A percentile compares a stretch with the other conserved stretches of the same genome.
Conservation (phyloP, 2,329 filamentous ascomycete genomes). For the Cercospora janseana region DNA sequence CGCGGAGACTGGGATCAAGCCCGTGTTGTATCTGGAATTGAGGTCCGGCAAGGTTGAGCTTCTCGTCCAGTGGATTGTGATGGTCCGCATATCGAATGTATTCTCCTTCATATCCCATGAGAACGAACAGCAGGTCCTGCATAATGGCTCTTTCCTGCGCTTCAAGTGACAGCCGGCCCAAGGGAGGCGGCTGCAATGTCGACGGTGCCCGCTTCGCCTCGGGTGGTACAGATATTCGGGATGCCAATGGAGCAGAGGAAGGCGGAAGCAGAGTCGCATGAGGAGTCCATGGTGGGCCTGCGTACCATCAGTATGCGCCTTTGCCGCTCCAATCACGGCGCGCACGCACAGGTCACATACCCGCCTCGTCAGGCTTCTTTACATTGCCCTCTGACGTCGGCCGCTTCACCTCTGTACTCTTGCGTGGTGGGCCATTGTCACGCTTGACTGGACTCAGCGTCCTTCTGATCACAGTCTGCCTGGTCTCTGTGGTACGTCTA, state of each 20-base stretch:
- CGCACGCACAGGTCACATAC: slow-evolving; percentile 26
- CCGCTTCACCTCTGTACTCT: slow-evolving; percentile 22
- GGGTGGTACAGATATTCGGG: slow-evolving; percentile 61
- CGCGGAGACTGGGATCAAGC: slow-evolving; percentile 85
- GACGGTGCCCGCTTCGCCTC: slow-evolving; percentile 66
- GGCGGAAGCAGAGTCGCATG: slow-evolving; percentile 71
- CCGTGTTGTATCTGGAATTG: slow-evolving; percentile 75
- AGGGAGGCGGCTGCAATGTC: slow-evolving; percentile 63
- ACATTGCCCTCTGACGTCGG: slow-evolving; percentile 22
- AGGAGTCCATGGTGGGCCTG: slow-evolving; percentile 67
- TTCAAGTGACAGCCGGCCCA: slow-evolving; percentile 71
- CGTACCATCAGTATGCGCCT: slow-evolving; percentile 11
- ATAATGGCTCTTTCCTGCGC: slow-evolving; percentile 83
- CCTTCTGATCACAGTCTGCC: slow-evolving; percentile 24
- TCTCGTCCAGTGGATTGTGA: slow-evolving; percentile 81
- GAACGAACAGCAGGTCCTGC: slow-evolving; percentile 88
- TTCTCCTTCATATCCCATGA: slow-evolving; percentile 98
- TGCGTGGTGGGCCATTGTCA: slow-evolving; percentile 19
- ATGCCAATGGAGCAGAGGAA: slow-evolving; percentile 69
- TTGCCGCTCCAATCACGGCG: background rate
- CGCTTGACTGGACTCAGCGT: slow-evolving; percentile 25
- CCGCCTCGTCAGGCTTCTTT: slow-evolving; percentile 18
- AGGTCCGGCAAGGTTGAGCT: slow-evolving; percentile 81
- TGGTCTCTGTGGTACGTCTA: slow-evolving; percentile 20
- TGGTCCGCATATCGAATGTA: slow-evolving; percentile 83